Conservation (phyloP, 2,329 filamentous ascomycete species). For the Paecilomyces sp. region DNA sequence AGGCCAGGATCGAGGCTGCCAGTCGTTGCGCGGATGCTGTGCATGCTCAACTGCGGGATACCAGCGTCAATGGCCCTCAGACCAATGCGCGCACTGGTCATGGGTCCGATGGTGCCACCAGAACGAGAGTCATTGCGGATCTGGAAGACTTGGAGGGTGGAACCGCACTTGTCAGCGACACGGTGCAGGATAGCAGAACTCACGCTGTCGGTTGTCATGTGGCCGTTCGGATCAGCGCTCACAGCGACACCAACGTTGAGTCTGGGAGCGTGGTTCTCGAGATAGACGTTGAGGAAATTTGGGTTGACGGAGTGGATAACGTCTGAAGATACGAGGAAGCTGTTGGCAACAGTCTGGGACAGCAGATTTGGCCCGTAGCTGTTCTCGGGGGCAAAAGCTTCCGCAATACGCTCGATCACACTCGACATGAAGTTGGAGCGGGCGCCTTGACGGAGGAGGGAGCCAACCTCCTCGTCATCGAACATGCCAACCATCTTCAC, state of each 20-base stretch:
- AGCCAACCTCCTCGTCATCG: constrained; percentile 95
- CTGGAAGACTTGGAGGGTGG: constrained; percentile 78
- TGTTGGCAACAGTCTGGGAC: constrained; percentile 79
- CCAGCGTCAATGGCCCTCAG: constrained; percentile 80
- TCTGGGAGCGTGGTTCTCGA: constrained; percentile 76
- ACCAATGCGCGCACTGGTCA: constrained; percentile 73
- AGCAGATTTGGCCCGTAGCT: constrained; percentile 50
- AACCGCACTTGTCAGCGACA: constrained; percentile 66
- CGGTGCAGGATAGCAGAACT: constrained; percentile 73
- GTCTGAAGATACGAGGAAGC: constrained; percentile 86
- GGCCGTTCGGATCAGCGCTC: constrained; percentile 76
- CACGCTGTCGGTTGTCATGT: constrained; percentile 91
- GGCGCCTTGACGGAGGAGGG: constrained; percentile 81
- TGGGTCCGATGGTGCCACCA: constrained; percentile 92
- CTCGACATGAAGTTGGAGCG: constrained; percentile 79
- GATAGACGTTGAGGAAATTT: constrained; percentile 80
- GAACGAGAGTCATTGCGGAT: constrained; percentile 86
- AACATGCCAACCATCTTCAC: constrained; percentile 92
- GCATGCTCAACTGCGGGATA: constrained; percentile 89
- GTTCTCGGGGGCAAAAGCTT: constrained; percentile 44
- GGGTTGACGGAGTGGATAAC: constrained; percentile 93
- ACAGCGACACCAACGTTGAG: constrained; percentile 83
- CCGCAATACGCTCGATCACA: constrained; percentile 73
- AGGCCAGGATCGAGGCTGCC: constrained; percentile 79
- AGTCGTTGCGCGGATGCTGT: constrained; percentile 82